Evolutionary conservation across 2,329 filamentous ascomycete species (phyloP).

Genomic region (Diaporthe citriasiana): DNA sequence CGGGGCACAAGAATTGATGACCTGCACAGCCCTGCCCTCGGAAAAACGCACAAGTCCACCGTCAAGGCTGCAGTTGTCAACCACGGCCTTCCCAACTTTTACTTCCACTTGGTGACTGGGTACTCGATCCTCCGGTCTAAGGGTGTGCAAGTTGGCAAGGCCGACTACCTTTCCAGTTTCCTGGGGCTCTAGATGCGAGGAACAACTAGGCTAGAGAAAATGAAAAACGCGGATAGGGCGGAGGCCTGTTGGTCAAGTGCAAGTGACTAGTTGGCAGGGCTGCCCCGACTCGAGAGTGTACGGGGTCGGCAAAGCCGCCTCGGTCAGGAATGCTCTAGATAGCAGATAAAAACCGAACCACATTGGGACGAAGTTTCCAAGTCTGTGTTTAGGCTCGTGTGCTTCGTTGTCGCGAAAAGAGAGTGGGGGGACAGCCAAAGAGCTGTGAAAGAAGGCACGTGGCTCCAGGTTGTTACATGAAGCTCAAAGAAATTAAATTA

Average conservation of each 20-base stretch:
- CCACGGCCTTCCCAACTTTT: constrained; percentile 70
- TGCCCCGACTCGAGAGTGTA: background rate
- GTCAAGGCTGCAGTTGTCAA: constrained; percentile 59
- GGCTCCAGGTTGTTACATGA: too few relatives aligned
- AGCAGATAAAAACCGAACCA: background rate
- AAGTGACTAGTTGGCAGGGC: too few relatives aligned
- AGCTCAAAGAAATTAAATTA: too few relatives aligned
- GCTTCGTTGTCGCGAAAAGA: background rate
- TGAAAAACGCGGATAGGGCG: too few relatives aligned
- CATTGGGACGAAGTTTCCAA: background rate
- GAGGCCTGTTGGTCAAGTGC: background rate
- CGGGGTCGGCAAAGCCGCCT: too few relatives aligned
- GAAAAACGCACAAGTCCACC: constrained; percentile 35
- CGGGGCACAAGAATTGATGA: background rate
- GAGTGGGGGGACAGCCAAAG: too few relatives aligned
- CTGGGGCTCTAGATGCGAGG: constrained; percentile 29
- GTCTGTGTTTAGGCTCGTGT: background rate
- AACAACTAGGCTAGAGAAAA: background rate
- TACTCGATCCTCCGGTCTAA: constrained; percentile 70
- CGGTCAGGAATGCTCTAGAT: background rate
- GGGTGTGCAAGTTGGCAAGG: constrained; percentile 70
- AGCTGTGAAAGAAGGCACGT: too few relatives aligned
- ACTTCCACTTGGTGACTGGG: constrained; percentile 70
- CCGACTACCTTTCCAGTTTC: constrained; percentile 61
- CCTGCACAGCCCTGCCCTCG: constrained; percentile 31